Base-by-base conservation (phyloP, 2,329 filamentous ascomycete genomes). In the Lasiodiplodia sp. region DNA sequence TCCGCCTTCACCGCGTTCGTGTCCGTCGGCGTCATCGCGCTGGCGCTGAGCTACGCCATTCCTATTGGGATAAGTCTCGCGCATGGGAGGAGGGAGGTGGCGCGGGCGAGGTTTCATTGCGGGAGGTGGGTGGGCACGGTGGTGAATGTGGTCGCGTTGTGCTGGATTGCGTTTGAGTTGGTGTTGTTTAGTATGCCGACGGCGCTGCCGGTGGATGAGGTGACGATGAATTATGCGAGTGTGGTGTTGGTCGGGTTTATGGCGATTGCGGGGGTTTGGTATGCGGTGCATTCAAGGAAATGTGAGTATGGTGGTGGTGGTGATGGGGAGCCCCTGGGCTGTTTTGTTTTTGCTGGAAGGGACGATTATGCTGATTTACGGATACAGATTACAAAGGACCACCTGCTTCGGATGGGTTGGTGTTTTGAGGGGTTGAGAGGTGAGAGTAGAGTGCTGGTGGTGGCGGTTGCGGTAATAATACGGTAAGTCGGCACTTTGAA, bases 221-320 rank as follows among this genome's bases (percentile, higher is more conserved):
- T 79, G 0, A 83, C 83, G 65, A 87, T 86, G 78, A 89, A 88
- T 70, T 89, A 89, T 72, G 86, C 86, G 2, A 67, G 62, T 5
- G 87, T 88, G 0, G 87, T 90, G 2, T 85, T 89, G 70, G 81
- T 85, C 8, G 78, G 84, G 55, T 88, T 90, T 70, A 40, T 58
- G 52, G 31, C 52, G 4, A 60, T 60, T 8, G 14, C 57, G 38
- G 65, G 16, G 40, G 53, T 62, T 6, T 69, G 65, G 68, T 69
- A 69, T 53, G 14, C 62, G 21, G 12, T 49, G n/a, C 58, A 51
- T 49, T 66, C 65, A 1, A 23, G 68, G n/a, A 68, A 68, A n/a
- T 53, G 68, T 69, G 62, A 62, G 66, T 64, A 5, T 37, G 23
- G 11, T 25, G 16, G 11, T 28, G 21, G 12, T 4, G 14, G 12